Percentiles rank a stretch among this genome's conserved stretches.
Conservation (phyloP, 208 protist species). For the Plasmodiophora brassicae region DNA sequence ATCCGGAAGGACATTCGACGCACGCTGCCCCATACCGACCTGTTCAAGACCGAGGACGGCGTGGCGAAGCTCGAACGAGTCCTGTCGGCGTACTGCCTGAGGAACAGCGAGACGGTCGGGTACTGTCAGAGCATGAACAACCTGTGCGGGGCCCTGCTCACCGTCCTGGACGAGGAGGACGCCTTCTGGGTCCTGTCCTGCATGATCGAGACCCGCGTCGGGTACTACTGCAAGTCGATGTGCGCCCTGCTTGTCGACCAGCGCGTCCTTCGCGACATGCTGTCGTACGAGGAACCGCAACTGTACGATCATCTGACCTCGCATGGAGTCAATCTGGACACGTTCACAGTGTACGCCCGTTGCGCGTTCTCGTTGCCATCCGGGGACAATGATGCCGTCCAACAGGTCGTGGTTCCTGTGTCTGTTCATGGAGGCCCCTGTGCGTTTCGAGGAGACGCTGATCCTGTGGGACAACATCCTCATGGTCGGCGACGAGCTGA, state of each 20-base stretch:
- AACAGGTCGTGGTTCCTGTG: constrained; percentile 25
- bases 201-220: constrained; percentile 31
- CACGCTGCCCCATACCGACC: not conserved
- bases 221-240: constrained; percentile 35
- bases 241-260: not conserved
- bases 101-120: constrained; percentile 15
- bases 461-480: not conserved
- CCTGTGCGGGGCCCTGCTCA: not conserved
- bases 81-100: constrained; percentile 18
- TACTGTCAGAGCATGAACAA: constrained; percentile 38
- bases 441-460: not conserved
- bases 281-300: not conserved
- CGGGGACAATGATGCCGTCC: not conserved
- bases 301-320: constrained; percentile 4
- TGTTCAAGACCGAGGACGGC: not conserved
- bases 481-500: constrained; percentile 13
- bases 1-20: constrained; percentile 10
- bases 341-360: constrained; percentile 11
- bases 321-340: constrained; percentile 13
- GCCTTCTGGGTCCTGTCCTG: constrained; percentile 37
- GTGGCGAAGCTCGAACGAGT: not conserved
- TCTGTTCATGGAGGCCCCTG: constrained; percentile 13
- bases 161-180: not conserved
- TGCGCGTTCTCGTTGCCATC: too few species aligned
- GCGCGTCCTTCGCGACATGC: not conserved